These are phyloP conservation scores for Paramecium sexaurelia DNA, from an alignment of 73 alveolate species.

Conservation along the genomic window DNA sequence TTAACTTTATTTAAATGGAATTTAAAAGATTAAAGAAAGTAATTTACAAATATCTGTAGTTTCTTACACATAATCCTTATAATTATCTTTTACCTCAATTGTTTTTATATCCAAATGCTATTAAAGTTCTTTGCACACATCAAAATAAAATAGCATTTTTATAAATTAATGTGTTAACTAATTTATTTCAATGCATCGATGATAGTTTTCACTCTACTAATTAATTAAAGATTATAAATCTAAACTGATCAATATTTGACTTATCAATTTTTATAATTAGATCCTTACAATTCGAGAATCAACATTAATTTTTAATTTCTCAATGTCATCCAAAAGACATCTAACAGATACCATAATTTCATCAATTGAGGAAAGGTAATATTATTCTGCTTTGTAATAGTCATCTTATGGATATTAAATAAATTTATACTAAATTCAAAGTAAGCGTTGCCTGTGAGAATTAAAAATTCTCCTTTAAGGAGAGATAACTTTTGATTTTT, in stretches of 20 bases:
- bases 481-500: not conserved
- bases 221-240: not conserved
- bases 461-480: not conserved
- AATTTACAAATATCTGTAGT: not conserved
- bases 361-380: not conserved
- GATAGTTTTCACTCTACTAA: not conserved
- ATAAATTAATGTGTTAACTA: not conserved
- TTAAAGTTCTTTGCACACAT: not conserved
- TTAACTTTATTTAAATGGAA: not conserved
- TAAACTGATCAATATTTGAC: not conserved
- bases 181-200: not conserved
- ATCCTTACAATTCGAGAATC: not conserved
- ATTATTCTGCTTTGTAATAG: not conserved
- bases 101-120: not conserved
- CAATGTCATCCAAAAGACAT: not conserved
- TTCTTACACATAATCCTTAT: constrained; percentile 1
- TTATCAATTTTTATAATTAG: not conserved
- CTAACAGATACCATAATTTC: not conserved
- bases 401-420: not conserved
- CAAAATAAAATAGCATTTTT: not conserved
- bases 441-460: not conserved
- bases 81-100: not conserved
- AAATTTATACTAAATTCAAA: not conserved
- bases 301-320: not conserved
- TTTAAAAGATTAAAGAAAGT: not conserved